These are phyloP conservation scores for Cruciata laevipes DNA, from an alignment of 257 asterid species.

Conservation along the genomic window DNA sequence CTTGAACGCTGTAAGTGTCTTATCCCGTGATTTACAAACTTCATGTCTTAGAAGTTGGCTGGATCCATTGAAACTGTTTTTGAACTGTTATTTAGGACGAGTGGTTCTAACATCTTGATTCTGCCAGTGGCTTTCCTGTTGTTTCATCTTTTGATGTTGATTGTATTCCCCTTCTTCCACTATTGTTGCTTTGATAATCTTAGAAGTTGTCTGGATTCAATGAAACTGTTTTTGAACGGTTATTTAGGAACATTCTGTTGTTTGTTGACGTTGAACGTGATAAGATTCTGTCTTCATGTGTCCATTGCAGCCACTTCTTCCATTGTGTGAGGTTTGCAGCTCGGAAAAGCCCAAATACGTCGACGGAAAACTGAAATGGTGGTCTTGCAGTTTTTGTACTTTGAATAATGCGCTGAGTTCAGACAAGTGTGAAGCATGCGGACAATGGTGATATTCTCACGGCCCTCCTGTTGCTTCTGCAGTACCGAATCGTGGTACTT, in stretches of 20 bases:
- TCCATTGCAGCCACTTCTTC: conserved; percentile 58
- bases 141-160: background rate
- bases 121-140: background rate
- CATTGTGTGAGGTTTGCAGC: conserved; percentile 65
- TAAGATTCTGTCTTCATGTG: background rate
- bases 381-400: conserved; percentile 85
- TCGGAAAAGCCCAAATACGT: conserved; percentile 46
- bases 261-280: background rate
- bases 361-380: conserved; percentile 25
- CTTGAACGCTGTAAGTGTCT: conserved; percentile 64
- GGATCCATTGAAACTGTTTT: background rate
- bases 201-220: background rate
- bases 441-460: conserved; percentile 70
- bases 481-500: conserved; percentile 61
- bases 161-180: conserved; percentile 43
- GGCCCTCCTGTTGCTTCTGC: conserved; percentile 54
- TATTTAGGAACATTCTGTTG: background rate
- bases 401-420: conserved; percentile 50
- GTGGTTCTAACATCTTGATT: background rate
- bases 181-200: background rate
- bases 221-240: background rate
- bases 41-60: background rate
- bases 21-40: background rate
- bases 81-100: background rate
- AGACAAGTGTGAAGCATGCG: conserved; percentile 69